Base-by-base conservation (phyloP, 1,284 basidiomycete genomes). In the Bjerkandera adusta region DNA sequence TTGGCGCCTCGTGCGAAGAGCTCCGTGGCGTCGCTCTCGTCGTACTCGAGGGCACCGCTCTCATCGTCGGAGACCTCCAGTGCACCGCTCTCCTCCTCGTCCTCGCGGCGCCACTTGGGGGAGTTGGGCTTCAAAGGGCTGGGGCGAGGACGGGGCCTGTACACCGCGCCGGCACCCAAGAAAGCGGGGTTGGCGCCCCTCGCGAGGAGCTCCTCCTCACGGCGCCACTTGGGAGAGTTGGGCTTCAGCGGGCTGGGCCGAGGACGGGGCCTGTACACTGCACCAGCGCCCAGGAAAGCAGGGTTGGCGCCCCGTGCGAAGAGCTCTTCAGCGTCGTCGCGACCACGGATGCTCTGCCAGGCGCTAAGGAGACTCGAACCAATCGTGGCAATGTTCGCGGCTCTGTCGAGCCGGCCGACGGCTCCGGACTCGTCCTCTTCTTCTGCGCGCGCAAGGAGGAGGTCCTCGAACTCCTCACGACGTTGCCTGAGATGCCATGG, bases 1-100 rank as follows among this genome's bases (percentile, higher is more conserved):
- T n/a, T n/a, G n/a, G n/a, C n/a, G n/a, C n/a, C n/a, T n/a, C n/a
- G n/a, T n/a, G 40, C 40, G 18, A 42, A 21, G 27, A 42, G 24
- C 36, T 38, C 36, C 15, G 25, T 22, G 18, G 25, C 36, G 3
- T 38, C 36, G 4, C 36, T 18, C 10, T 25, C 20, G 15, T 20
- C 25, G 10, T 38, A 24, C 8, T n/a, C 34, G 10, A 48, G n/a
- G 2, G 46, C 39, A 20, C 43, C 43, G 21, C 48, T 45, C 4
- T 45, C 48, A 20, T 49, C 48, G 26, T 18, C 10, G 25, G 35
- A 35, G 34, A 21, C 24, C 22, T 29, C 25, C 3, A 30, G n/a
- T 30, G 44, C 25, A 16, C n/a, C 11, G 15, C 12, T n/a, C 5
- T 41, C 20, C 25, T 27, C n/a, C 5, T n/a, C 25, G 16, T 15